A percentile compares a stretch with the other conserved stretches of the same genome.
These are phyloP conservation scores for Baudoinia panamericana DNA, from an alignment of 495 filamentous ascomycete genomes.

Conservation along the genomic window DNA sequence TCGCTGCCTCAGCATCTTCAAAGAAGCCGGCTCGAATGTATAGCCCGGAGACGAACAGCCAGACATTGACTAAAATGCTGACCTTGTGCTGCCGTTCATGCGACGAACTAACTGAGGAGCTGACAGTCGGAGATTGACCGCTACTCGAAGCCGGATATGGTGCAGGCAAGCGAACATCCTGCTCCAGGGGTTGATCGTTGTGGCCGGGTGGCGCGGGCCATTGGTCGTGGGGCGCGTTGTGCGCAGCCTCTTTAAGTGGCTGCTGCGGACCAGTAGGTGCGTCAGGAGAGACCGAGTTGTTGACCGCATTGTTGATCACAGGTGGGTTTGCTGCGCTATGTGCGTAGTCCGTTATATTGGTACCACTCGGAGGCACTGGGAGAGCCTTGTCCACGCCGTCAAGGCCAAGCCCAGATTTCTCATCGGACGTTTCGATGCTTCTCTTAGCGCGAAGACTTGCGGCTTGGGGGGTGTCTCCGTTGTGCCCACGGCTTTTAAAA, in stretches of 20 bases:
- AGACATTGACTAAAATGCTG: slow-evolving; percentile 58
- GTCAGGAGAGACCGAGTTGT: slow-evolving; percentile 4
- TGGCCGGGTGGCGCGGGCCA: slow-evolving; percentile 37
- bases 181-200: slow-evolving; percentile 36
- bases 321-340: not conserved
- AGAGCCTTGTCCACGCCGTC: not conserved
- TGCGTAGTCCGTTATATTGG: not conserved
- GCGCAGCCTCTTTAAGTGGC: slow-evolving; percentile 35
- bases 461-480: slow-evolving; percentile 7
- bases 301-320: not conserved
- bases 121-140: slow-evolving; percentile 18
- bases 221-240: slow-evolving; percentile 36
- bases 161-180: slow-evolving; percentile 39
- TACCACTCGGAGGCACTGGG: slow-evolving; percentile 4
- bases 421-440: slow-evolving; percentile 8
- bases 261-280: slow-evolving; percentile 23
- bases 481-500: slow-evolving; percentile 22
- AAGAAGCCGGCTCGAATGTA: slow-evolving; percentile 70
- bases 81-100: slow-evolving; percentile 28
- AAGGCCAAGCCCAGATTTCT: slow-evolving; percentile 1
- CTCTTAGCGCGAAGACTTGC: slow-evolving; percentile 7
- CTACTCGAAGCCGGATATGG: slow-evolving; percentile 26
- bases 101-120: slow-evolving; percentile 21
- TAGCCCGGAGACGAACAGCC: slow-evolving; percentile 76
- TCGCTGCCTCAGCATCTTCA: slow-evolving; percentile 63